phyloP scores from a whole-genome alignment of 202 grass and related monocot species.

The Hordeum pubiflorum region DNA sequence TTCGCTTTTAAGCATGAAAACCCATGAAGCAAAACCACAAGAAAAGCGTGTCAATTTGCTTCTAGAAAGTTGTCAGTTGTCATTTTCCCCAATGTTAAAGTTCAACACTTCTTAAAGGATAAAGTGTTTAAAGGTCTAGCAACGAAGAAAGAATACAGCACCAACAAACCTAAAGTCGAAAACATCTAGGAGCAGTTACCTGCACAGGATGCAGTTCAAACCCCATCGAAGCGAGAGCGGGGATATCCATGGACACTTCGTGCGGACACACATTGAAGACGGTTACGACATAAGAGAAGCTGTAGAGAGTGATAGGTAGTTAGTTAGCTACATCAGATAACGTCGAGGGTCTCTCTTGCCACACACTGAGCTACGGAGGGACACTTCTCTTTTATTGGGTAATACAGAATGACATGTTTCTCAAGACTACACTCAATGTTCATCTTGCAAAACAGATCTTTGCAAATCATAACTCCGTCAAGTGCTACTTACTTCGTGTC shows the following conservation, averaged over 20 bases:
- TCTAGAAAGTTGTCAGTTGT: neutral
- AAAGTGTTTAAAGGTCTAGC: neutral
- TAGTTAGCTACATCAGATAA: slow-evolving; percentile 4
- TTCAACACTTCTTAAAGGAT: neutral
- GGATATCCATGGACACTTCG: slow-evolving; percentile 48
- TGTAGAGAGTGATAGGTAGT: slow-evolving; percentile 20
- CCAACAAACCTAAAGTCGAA: neutral
- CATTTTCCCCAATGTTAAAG: neutral
- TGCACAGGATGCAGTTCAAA: slow-evolving; percentile 77
- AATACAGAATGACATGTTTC: neutral
- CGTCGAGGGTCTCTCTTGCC: neutral
- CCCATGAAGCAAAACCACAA: neutral
- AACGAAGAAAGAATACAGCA: neutral
- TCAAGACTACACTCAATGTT: neutral
- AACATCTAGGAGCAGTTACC: slow-evolving; percentile 29
- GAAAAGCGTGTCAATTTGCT: neutral
- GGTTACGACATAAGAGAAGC: slow-evolving; percentile 54
- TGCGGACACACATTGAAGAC: slow-evolving; percentile 66
- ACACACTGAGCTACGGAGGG: neutral
- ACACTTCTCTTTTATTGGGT: neutral
- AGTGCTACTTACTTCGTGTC: slow-evolving; percentile 41
- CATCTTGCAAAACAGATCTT: neutral
- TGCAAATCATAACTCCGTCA: neutral
- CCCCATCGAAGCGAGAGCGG: slow-evolving; percentile 36
- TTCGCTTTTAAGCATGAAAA: neutral